phyloP scores from a whole-genome alignment of 441 rosid species.

The Corymbia citriodora region DNA sequence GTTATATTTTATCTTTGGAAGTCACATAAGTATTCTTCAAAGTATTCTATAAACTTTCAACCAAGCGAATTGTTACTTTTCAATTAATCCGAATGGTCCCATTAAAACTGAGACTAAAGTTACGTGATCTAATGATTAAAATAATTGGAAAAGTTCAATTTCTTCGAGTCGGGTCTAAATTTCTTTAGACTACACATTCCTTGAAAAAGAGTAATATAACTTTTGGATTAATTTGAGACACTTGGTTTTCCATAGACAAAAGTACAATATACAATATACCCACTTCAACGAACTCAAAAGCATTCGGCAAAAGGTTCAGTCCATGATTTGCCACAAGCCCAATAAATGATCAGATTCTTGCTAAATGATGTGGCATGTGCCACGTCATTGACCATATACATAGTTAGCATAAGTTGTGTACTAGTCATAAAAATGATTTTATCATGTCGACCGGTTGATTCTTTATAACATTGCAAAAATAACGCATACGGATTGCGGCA shows the following conservation, averaged over 20 bases:
- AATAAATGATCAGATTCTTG: neutral
- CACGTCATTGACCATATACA: neutral
- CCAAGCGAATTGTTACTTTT: neutral
- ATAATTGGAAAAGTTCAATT: neutral
- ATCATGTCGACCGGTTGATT: neutral
- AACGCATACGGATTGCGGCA: neutral
- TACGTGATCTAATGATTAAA: neutral
- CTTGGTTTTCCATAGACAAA: neutral
- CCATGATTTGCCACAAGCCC: too few relatives aligned
- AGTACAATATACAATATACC: neutral
- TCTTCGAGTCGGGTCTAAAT: neutral
- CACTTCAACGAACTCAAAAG: neutral
- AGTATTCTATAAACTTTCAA: neutral
- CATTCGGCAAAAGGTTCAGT: neutral
- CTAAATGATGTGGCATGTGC: neutral
- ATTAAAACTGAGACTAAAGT: neutral
- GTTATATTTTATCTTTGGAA: neutral
- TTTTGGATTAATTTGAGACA: neutral
- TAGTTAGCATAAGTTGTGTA: neutral
- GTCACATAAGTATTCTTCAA: neutral
- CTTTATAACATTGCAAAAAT: neutral
- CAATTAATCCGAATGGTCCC: accelerated
- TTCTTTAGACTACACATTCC: neutral
- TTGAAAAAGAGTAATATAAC: neutral
- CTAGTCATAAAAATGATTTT: neutral